Evolutionary conservation across 176 grass and related monocot species (phyloP), one percentile per base, ranked within the genome.

Genomic region (Raddia guianensis): DNA sequence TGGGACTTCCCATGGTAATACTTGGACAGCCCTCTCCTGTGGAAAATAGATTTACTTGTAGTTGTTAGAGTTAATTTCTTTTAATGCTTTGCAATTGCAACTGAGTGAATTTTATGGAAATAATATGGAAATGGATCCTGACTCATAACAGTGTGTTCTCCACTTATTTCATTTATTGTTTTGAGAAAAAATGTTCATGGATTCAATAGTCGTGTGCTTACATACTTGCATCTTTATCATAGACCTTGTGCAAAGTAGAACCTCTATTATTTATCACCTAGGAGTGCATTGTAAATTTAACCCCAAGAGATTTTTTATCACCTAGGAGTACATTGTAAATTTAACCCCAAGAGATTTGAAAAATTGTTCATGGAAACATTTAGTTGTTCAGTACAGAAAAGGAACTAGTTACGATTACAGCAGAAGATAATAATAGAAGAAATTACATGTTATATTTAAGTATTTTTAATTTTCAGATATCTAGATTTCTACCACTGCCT

Each of bases 1-100:
- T 89, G 88, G 7, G 88, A 88, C 84, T 94, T 91, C 5, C 91
- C 91, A 74, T 86, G 79, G 69, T 88, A 94, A 76, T 84, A 91
- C 45, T 54, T 89, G 48, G 88, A 94, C 9, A 94, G 62, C 8
- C 91, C 91, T 86, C 74, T 91, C 83, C 88, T 94, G 91, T 70
- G 47, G 63, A 70, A 72, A 70, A 21, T 40, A 12, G 53, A 48
- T 45, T 74, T 63, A 56, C 12, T 14, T 70, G 37, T 40, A 40
- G 4, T 5, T 40, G 37, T 70, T 46, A 54, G 54, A n/a, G 7
- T 62, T 11, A 8, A 45, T 27, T 10, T 5, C 12, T 52, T 70
- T 54, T 6, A 77, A 47, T 80, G 61, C 62, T 84, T 34, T 68
- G 14, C 54, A 34, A 46, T 5, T 86, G 19, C 37, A 40, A 40